A percentile compares a stretch with the other conserved stretches of the same genome.
Evolutionary conservation across 345 rosid genomes (phyloP).

Genomic region (Eucalyptus sp.): DNA sequence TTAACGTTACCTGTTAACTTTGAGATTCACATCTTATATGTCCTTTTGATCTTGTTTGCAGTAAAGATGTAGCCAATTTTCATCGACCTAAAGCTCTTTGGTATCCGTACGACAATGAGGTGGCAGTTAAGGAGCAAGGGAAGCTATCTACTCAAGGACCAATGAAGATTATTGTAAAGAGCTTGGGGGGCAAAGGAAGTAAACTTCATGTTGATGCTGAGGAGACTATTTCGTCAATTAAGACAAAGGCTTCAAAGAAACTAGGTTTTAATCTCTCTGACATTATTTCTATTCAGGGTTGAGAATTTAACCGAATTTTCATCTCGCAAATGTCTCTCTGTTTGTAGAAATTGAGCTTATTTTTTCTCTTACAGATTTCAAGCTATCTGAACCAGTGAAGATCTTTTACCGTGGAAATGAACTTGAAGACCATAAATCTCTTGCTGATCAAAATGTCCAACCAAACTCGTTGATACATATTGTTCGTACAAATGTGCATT

Average conservation of each 20-base stretch:
- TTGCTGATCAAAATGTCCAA: constrained; percentile 70
- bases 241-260: constrained; percentile 84
- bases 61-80: constrained; percentile 91
- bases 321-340: background rate
- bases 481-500: constrained; percentile 74
- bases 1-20: background rate
- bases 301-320: background rate
- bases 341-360: background rate
- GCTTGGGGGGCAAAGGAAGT: constrained; percentile 97
- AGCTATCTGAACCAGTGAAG: constrained; percentile 76
- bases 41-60: constrained; percentile 15
- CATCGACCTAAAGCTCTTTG: constrained; percentile 93
- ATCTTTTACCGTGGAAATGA: constrained; percentile 76
- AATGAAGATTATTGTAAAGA: constrained; percentile 84
- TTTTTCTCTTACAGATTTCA: constrained; percentile 56
- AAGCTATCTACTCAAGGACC: constrained; percentile 69
- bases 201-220: constrained; percentile 80
- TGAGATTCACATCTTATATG: background rate
- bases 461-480: constrained; percentile 91
- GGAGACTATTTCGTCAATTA: constrained; percentile 71
- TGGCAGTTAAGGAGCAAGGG: constrained; percentile 80
- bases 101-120: constrained; percentile 95
- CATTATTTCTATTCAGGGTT: background rate
- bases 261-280: constrained; percentile 53
- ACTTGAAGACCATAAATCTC: constrained; percentile 77